These are phyloP conservation scores for Tilletia caries DNA, from an alignment of 1,284 basidiomycete species.

Conservation along the genomic window DNA sequence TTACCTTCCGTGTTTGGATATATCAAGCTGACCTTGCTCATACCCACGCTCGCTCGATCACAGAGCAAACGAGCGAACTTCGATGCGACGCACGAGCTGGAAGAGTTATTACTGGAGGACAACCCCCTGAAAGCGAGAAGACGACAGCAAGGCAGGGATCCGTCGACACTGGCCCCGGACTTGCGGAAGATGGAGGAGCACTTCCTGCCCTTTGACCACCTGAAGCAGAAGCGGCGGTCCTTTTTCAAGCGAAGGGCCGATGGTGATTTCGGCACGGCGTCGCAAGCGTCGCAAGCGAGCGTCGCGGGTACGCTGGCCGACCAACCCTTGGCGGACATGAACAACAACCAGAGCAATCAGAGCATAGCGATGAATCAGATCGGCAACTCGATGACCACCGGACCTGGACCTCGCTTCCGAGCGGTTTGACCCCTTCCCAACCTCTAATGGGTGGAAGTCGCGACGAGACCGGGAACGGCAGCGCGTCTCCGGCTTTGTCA, in stretches of 20 bases:
- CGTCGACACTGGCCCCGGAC: constrained; percentile 77
- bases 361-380: constrained; percentile 4
- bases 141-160: constrained; percentile 81
- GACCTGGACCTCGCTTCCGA: no score
- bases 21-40: background rate
- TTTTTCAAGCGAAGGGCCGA: constrained; percentile 30
- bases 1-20: background rate
- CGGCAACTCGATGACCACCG: background rate
- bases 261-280: constrained; percentile 23
- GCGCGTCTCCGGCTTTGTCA: no score
- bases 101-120: constrained; percentile 90
- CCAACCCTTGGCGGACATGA: constrained; percentile 41
- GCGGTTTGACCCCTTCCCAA: no score
- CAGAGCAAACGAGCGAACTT: constrained; percentile 95
- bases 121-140: constrained; percentile 93
- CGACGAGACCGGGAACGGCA: no score
- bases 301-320: constrained; percentile 35
- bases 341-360: background rate
- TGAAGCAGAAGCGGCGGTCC: constrained; percentile 39
- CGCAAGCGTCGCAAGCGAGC: constrained; percentile 28
- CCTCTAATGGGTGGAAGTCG: no score
- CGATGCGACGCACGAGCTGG: constrained; percentile 96
- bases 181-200: constrained; percentile 98
- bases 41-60: background rate
- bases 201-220: constrained; percentile 46